Evolutionary conservation across 768 basidiomycete species (phyloP), one percentile per base, ranked within the genome.

Genomic region (Tricholoma bakamatsutake): DNA sequence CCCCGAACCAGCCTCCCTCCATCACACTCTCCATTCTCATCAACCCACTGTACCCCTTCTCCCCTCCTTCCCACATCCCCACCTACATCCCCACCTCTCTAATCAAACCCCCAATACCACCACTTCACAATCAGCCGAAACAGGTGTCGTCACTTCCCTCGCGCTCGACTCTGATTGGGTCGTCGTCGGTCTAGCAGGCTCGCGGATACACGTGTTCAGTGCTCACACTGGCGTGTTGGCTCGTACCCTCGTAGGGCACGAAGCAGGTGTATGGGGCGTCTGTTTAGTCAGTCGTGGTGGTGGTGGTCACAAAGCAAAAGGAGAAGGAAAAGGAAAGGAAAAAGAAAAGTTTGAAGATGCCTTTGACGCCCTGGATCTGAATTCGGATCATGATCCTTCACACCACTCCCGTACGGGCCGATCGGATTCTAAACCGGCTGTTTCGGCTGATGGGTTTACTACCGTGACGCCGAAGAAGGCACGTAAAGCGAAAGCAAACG

Each of bases 251-350:
- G 76, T 82, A 8, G 95, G 95, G 0, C 95, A 97, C 68, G 85
- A 87, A 13, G 72, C 79, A 18, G 95, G 95, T n/a, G 94, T 97
- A 1, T 98, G 95, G 95, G 87, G 89, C 12, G 82, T 97, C 12
- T 83, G 85, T 53, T 78, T 98, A 27, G 83, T 95, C 49, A 80
- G 80, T 24, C 77, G 39, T n/a, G 52, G 52, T 17, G 52, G 28
- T 10, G 39, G 40, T 12, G 7, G 24, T 18, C 7, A 10, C 7
- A 18, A 4, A 37, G 35, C 0, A n/a, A 17, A 51, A 42, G 11
- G 24, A 17, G 31, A 27, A 33, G 43, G 49, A 40, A 21, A 34
- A 24, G 37, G 33, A 8, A 35, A 31, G 28, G 13, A 13, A 47
- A 13, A 35, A 8, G 34, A 17, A 30, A 39, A 21, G 13, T 18